Conservation (phyloP, 2,329 filamentous ascomycete species). For the Parafenestella ontariensis region DNA sequence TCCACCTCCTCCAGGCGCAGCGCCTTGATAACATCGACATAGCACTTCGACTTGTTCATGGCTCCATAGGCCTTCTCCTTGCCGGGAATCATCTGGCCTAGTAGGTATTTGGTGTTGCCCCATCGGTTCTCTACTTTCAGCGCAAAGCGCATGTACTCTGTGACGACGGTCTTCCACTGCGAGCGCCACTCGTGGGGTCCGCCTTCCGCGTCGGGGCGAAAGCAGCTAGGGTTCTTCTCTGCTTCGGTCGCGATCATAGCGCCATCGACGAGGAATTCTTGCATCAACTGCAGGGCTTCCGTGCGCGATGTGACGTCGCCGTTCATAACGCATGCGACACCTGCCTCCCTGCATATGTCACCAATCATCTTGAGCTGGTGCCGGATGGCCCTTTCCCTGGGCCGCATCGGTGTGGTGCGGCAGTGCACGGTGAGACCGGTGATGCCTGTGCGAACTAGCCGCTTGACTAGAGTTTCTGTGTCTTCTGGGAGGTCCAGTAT, state of each 20-base stretch:
- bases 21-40: slow-evolving; percentile 70
- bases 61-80: slow-evolving; percentile 70
- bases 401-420: slow-evolving; percentile 94
- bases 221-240: slow-evolving; percentile 90
- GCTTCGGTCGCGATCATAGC: slow-evolving; percentile 97
- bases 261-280: slow-evolving; percentile 85
- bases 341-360: slow-evolving; percentile 78
- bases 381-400: slow-evolving; percentile 84
- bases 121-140: slow-evolving; percentile 85
- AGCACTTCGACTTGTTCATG: slow-evolving; percentile 72
- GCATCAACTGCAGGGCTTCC: slow-evolving; percentile 72
- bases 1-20: slow-evolving; percentile 71
- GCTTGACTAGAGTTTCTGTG: slow-evolving; percentile 78
- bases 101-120: slow-evolving; percentile 91
- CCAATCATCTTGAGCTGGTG: slow-evolving; percentile 86
- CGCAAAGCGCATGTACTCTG: slow-evolving; percentile 74
- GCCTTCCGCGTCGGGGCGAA: slow-evolving; percentile 72
- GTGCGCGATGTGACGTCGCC: slow-evolving; percentile 83
- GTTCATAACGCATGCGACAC: slow-evolving; percentile 94
- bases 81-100: slow-evolving; percentile 85
- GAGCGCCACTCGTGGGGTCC: slow-evolving; percentile 62
- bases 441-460: slow-evolving; percentile 86
- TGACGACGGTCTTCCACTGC: slow-evolving; percentile 78
- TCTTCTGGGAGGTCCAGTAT: slow-evolving; percentile 77
- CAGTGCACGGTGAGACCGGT: slow-evolving; percentile 93